Conservation (phyloP, 495 filamentous ascomycete species). For the Lophiostoma macrostomum region DNA sequence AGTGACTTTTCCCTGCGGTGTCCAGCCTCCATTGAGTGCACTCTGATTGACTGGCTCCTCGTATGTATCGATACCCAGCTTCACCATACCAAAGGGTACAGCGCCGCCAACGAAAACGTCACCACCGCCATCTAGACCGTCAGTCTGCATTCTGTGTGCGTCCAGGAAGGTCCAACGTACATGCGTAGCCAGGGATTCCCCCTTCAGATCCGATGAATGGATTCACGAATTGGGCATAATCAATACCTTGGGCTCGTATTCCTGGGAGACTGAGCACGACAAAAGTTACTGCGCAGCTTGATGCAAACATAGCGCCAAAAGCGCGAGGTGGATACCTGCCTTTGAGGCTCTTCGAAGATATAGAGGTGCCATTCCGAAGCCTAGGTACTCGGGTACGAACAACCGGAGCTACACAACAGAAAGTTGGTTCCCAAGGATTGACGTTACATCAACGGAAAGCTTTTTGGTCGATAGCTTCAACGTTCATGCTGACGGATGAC, state of each 20-base stretch:
- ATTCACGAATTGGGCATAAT: conserved; percentile 41
- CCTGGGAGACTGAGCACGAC: too few relatives aligned
- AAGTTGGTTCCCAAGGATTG: neutral
- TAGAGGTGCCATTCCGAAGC: too few relatives aligned
- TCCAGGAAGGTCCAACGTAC: too few relatives aligned
- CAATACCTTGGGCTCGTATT: conserved; percentile 6
- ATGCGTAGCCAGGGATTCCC: conserved; percentile 35
- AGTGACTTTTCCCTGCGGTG: conserved; percentile 37
- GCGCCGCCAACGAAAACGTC: conserved; percentile 41
- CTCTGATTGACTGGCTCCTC: conserved; percentile 35
- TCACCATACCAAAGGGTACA: conserved; percentile 40
- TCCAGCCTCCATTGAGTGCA: conserved; percentile 40
- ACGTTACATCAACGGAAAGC: conserved; percentile 7
- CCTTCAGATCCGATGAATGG: conserved; percentile 41
- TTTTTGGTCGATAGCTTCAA: neutral
- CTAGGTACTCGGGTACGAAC: too few relatives aligned
- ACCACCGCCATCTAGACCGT: conserved; percentile 36
- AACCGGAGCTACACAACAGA: too few relatives aligned
- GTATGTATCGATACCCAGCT: conserved; percentile 41
- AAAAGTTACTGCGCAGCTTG: too few relatives aligned
- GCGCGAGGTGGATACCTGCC: too few relatives aligned
- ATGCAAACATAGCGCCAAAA: too few relatives aligned
- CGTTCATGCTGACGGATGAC: conserved; percentile 1
- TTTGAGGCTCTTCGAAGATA: too few relatives aligned
- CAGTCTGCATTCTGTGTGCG: too few relatives aligned